Conservation (phyloP, 2,329 filamentous ascomycete genomes). For the Zalaria obscura region DNA sequence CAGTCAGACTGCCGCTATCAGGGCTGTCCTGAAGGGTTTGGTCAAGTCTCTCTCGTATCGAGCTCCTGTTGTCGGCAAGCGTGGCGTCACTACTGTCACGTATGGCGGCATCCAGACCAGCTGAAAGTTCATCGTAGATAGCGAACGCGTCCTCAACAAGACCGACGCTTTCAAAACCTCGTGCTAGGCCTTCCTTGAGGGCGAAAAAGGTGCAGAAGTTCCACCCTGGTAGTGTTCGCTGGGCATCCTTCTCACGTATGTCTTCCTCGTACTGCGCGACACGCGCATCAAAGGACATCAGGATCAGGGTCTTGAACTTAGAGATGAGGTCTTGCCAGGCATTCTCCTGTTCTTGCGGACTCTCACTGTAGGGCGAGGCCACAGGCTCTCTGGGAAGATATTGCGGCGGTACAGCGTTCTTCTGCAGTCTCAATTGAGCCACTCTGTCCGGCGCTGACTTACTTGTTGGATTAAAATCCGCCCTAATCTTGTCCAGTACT, state of each 20-base stretch:
- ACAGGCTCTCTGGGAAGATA: conserved; percentile 29
- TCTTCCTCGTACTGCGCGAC: conserved; percentile 95
- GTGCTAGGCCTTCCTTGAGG: conserved; percentile 83
- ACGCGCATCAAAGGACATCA: conserved; percentile 78
- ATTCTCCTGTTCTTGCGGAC: conserved; percentile 61
- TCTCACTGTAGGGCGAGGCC: conserved; percentile 48
- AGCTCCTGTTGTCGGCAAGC: conserved; percentile 4
- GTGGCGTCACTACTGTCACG: conserved; percentile 52
- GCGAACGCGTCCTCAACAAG: conserved; percentile 89
- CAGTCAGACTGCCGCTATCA: not conserved
- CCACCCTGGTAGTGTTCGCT: conserved; percentile 81
- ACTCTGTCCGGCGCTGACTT: conserved; percentile 66
- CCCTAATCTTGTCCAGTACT: conserved; percentile 74
- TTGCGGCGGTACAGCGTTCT: conserved; percentile 29
- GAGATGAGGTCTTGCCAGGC: conserved; percentile 74
- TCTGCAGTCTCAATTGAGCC: conserved; percentile 66
- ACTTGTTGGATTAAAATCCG: conserved; percentile 72
- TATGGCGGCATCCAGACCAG: conserved; percentile 72
- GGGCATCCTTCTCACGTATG: conserved; percentile 83
- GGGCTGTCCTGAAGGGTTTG: not conserved
- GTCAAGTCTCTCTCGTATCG: conserved; percentile 4
- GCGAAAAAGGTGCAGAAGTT: conserved; percentile 99
- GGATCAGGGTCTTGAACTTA: conserved; percentile 76
- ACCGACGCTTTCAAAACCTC: conserved; percentile 91
- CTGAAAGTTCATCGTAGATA: conserved; percentile 85